phyloP scores from a whole-genome alignment of 139 green algal species.

The Micractinium sp. region DNA sequence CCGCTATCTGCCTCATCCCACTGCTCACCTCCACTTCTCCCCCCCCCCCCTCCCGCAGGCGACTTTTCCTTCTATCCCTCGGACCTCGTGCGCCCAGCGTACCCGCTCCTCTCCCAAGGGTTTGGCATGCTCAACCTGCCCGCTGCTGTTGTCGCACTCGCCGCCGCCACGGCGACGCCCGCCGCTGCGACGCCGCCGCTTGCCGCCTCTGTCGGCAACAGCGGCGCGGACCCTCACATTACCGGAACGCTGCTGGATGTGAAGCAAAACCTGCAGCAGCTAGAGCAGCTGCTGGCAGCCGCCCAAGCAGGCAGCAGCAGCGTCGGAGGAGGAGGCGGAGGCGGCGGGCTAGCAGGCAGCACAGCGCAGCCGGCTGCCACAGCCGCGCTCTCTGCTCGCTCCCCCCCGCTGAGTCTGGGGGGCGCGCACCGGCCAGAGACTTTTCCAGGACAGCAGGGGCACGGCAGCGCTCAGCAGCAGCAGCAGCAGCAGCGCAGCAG shows the following conservation, averaged over 20 bases:
- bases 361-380: too few species aligned
- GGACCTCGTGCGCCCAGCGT: not conserved
- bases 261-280: not conserved
- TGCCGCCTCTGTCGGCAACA: not conserved
- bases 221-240: not conserved
- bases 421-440: too few species aligned
- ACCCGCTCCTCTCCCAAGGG: not conserved
- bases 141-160: not conserved
- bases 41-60: not conserved
- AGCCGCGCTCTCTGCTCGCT: too few species aligned
- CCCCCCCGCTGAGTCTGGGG: not conserved
- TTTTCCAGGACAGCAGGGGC: too few species aligned
- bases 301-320: not conserved
- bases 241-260: not conserved
- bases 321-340: not conserved
- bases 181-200: not conserved
- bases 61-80: not conserved
- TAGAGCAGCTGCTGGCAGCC: not conserved
- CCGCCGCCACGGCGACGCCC: not conserved
- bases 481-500: not conserved
- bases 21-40: not conserved
- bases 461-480: too few species aligned
- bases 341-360: not conserved
- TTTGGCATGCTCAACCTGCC: slow-evolving; percentile 16
- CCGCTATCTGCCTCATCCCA: too few species aligned